Evolutionary conservation across 2,329 filamentous ascomycete species (phyloP).

Genomic region (Colletotrichum cordylinicola): DNA sequence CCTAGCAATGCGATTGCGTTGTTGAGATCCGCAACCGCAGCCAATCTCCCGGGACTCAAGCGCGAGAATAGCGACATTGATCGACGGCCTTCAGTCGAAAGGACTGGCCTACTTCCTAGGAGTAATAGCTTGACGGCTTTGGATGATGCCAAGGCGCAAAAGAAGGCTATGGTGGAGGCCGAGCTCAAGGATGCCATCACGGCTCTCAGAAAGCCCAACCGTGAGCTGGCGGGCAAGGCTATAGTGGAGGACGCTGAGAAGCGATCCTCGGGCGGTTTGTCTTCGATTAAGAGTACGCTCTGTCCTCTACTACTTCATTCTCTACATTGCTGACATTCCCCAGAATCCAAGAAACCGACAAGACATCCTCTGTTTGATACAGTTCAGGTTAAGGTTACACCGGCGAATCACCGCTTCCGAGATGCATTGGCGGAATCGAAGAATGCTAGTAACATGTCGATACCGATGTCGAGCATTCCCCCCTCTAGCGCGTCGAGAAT

Average conservation of each 20-base stretch:
- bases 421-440: slow-evolving; percentile 47
- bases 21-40: slow-evolving; percentile 71
- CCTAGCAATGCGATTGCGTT: slow-evolving; percentile 66
- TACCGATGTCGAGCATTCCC: slow-evolving; percentile 29
- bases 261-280: slow-evolving; percentile 53
- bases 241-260: slow-evolving; percentile 72
- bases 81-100: slow-evolving; percentile 44
- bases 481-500: slow-evolving; percentile 44
- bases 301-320: not conserved
- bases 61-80: slow-evolving; percentile 68
- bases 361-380: slow-evolving; percentile 41
- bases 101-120: slow-evolving; percentile 38
- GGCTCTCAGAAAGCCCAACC: slow-evolving; percentile 77
- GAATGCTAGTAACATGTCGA: not conserved
- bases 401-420: slow-evolving; percentile 59
- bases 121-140: slow-evolving; percentile 55
- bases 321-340: not conserved
- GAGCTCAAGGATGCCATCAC: slow-evolving; percentile 78
- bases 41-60: slow-evolving; percentile 66
- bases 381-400: slow-evolving; percentile 63
- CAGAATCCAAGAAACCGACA: slow-evolving; percentile 59
- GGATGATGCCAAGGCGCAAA: slow-evolving; percentile 64
- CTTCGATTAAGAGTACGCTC: slow-evolving; percentile 55
- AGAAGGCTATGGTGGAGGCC: slow-evolving; percentile 71
- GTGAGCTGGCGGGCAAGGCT: slow-evolving; percentile 70